phyloP scores from a whole-genome alignment of 768 basidiomycete species.

The Boletus vermiculosoides region DNA sequence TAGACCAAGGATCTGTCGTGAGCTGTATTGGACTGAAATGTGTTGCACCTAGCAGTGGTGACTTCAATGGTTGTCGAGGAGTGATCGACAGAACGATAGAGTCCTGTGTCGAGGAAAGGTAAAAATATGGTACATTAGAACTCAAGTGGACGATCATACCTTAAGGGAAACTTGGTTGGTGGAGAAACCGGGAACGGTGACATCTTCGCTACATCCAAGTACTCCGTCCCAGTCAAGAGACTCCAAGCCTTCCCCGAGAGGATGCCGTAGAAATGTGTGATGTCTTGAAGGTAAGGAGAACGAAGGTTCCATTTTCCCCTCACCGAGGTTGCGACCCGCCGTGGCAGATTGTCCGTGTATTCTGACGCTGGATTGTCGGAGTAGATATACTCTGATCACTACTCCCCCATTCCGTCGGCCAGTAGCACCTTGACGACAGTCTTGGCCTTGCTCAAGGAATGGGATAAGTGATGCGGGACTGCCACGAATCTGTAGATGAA shows the following conservation, averaged over 20 bases:
- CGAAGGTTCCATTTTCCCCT: constrained; percentile 48
- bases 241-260: constrained; percentile 31
- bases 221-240: constrained; percentile 65
- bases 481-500: constrained; percentile 62
- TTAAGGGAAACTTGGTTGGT: constrained; percentile 47
- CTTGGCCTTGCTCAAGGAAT: constrained; percentile 36
- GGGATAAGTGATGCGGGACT: constrained; percentile 44
- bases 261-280: constrained; percentile 1
- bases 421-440: neutral
- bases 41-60: constrained; percentile 37
- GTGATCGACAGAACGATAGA: constrained; percentile 50
- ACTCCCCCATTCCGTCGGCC: constrained; percentile 11
- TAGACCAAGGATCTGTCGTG: constrained; percentile 56
- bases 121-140: neutral
- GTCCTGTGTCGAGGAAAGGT: constrained; percentile 42
- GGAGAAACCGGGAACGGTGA: constrained; percentile 46
- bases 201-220: constrained; percentile 38
- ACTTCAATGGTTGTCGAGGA: constrained; percentile 41
- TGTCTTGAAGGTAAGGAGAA: constrained; percentile 34
- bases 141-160: constrained; percentile 34
- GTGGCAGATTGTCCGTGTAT: constrained; percentile 22
- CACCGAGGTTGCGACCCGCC: constrained; percentile 38
- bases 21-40: constrained; percentile 53
- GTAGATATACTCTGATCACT: constrained; percentile 47
- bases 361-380: constrained; percentile 47